Percentiles rank a stretch among this genome's conserved stretches.
These are phyloP conservation scores for Sporothrix phasma DNA, from an alignment of 2,329 filamentous ascomycete species.

Conservation along the genomic window DNA sequence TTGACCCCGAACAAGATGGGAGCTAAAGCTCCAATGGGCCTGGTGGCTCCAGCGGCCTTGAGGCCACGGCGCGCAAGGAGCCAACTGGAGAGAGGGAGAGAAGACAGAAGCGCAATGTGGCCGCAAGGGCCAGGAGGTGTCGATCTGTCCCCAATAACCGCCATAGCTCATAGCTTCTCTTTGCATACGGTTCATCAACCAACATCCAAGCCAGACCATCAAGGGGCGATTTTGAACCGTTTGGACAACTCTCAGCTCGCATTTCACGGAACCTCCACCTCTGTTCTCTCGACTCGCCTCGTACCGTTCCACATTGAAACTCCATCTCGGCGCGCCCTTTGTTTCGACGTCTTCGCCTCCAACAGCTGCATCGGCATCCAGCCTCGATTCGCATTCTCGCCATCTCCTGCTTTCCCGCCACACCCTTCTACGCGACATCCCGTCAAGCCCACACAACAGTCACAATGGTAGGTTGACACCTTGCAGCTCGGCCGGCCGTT, in stretches of 20 bases:
- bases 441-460: not conserved
- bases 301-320: no score
- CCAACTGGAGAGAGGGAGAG: not conserved
- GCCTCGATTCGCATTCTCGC: not conserved
- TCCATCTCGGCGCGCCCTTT: not conserved
- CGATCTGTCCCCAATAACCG: slow-evolving; percentile 5
- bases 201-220: not conserved
- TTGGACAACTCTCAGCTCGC: not conserved
- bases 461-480: slow-evolving; percentile 19
- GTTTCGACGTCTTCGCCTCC: not conserved
- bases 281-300: not conserved
- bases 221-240: not conserved
- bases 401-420: not conserved
- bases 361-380: not conserved
- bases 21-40: not conserved
- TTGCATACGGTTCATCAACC: not conserved
- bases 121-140: slow-evolving; percentile 1
- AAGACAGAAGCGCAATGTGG: not conserved
- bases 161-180: not conserved
- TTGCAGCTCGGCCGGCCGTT: not conserved
- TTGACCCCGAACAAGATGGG: not conserved
- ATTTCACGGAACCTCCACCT: not conserved
- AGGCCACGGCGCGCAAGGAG: not conserved
- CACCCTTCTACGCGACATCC: not conserved
- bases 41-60: not conserved